These are phyloP conservation scores for Leptosphaerulina australis DNA, from an alignment of 2,329 filamentous ascomycete species.

Conservation along the genomic window DNA sequence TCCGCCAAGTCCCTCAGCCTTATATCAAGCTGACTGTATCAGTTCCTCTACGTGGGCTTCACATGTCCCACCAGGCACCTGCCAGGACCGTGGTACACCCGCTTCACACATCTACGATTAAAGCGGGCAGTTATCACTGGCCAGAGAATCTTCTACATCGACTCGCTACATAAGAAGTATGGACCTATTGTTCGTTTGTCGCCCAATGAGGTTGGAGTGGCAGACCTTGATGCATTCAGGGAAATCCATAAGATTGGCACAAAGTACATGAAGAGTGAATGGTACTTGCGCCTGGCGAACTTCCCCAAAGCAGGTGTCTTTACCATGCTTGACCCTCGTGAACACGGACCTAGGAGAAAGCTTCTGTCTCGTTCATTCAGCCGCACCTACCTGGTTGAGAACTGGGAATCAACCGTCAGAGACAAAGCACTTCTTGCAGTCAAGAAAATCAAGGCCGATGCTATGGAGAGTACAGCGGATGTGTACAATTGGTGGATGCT, in stretches of 20 bases:
- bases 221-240: constrained; percentile 38
- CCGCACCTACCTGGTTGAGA: constrained; percentile 42
- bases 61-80: constrained; percentile 38
- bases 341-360: constrained; percentile 44
- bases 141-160: constrained; percentile 49
- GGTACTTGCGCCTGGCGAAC: constrained; percentile 34
- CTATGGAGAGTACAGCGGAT: constrained; percentile 37
- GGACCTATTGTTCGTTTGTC: constrained; percentile 42
- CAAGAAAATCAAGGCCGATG: constrained; percentile 38
- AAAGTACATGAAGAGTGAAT: constrained; percentile 37
- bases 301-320: constrained; percentile 44
- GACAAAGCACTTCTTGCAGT: constrained; percentile 45
- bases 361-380: constrained; percentile 47
- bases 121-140: constrained; percentile 48
- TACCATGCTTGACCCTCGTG: constrained; percentile 44
- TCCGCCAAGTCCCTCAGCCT: background rate
- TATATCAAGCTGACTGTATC: background rate
- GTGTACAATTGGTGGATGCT: constrained; percentile 48
- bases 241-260: constrained; percentile 41
- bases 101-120: constrained; percentile 44
- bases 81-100: constrained; percentile 42
- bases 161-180: constrained; percentile 45
- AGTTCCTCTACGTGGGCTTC: constrained; percentile 31
- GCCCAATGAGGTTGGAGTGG: constrained; percentile 39
- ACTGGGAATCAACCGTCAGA: constrained; percentile 47